Conservation (phyloP, 108 stramenopile species). For the Chaetoceros tenuissimus region DNA sequence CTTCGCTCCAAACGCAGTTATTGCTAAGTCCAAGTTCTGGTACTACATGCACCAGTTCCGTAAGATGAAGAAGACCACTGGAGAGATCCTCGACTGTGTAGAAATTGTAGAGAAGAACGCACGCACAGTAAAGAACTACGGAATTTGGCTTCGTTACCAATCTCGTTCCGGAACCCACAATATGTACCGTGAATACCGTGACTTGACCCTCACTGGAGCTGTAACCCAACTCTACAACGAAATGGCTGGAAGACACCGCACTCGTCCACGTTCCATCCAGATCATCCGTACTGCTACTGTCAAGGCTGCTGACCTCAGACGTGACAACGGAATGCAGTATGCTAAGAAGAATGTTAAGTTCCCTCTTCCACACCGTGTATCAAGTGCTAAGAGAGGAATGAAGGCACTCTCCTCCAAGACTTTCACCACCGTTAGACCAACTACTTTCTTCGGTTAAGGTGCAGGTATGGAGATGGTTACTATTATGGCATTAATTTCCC, state of each 20-base stretch:
- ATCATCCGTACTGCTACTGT: constrained; percentile 96
- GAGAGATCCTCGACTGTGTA: constrained; percentile 96
- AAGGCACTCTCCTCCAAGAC: constrained; percentile 74
- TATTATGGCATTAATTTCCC: no score
- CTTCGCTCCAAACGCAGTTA: constrained; percentile 94
- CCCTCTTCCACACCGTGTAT: constrained; percentile 95
- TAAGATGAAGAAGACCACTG: constrained; percentile 99
- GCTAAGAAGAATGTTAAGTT: constrained; percentile 89
- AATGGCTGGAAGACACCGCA: constrained; percentile 99
- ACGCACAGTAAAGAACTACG: constrained; percentile 98
- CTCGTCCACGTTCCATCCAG: constrained; percentile 97
- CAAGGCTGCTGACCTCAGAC: constrained; percentile 84
- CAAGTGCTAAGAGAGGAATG: constrained; percentile 83
- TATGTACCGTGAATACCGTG: constrained; percentile 99
- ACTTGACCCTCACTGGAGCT: constrained; percentile 91
- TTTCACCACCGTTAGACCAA: constrained; percentile 73
- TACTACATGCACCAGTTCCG: constrained; percentile 99
- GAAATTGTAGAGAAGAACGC: constrained; percentile 96
- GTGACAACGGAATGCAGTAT: constrained; percentile 88
- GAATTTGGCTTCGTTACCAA: constrained; percentile 98
- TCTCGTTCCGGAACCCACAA: constrained; percentile 99
- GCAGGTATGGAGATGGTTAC: no score
- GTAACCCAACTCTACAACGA: constrained; percentile 98
- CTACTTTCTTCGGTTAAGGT: constrained; percentile 81
- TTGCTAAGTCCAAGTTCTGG: constrained; percentile 99